Percentiles rank a stretch among this genome's conserved stretches.
Evolutionary conservation across 2,329 filamentous ascomycete species (phyloP).

Genomic region (Nothopassalora personata): DNA sequence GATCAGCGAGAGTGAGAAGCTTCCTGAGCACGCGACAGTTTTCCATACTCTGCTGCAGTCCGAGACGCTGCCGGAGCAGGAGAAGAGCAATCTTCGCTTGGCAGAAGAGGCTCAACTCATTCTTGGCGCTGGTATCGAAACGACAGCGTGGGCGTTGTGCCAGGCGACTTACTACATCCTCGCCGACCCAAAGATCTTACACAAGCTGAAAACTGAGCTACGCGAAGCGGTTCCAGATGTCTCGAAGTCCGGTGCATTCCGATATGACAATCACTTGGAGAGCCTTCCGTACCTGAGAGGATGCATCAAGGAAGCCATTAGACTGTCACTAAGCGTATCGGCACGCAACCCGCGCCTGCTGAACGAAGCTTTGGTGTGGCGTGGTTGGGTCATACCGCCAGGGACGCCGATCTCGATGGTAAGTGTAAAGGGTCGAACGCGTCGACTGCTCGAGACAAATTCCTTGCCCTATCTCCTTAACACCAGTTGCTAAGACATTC

Average conservation of each 20-base stretch:
- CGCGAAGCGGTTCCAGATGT: slow-evolving; percentile 14
- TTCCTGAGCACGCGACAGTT: slow-evolving; percentile 18
- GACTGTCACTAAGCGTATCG: slow-evolving; percentile 17
- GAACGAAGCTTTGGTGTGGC: slow-evolving; percentile 14
- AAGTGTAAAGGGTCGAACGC: no score
- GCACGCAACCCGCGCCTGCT: slow-evolving; percentile 18
- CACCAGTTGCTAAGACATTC: no score
- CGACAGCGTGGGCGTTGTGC: slow-evolving; percentile 19
- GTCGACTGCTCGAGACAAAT: no score
- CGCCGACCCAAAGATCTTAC: slow-evolving; percentile 13
- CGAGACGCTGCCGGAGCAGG: slow-evolving; percentile 15
- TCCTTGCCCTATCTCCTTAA: no score
- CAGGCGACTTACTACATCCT: slow-evolving; percentile 21
- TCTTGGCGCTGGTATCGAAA: slow-evolving; percentile 22
- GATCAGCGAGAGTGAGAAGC: slow-evolving; percentile 9
- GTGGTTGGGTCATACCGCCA: slow-evolving; percentile 18
- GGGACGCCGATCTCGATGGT: slow-evolving; percentile 29
- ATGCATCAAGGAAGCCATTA: slow-evolving; percentile 17
- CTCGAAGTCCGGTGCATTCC: slow-evolving; percentile 8
- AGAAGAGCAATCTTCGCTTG: slow-evolving; percentile 19
- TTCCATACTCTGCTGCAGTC: slow-evolving; percentile 20
- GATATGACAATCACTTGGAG: slow-evolving; percentile 14
- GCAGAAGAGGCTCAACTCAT: slow-evolving; percentile 24
- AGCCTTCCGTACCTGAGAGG: slow-evolving; percentile 21
- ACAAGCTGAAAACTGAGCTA: slow-evolving; percentile 26